Evolutionary conservation across 306 rosid genomes (phyloP).

Genomic region (Morella rubra): DNA sequence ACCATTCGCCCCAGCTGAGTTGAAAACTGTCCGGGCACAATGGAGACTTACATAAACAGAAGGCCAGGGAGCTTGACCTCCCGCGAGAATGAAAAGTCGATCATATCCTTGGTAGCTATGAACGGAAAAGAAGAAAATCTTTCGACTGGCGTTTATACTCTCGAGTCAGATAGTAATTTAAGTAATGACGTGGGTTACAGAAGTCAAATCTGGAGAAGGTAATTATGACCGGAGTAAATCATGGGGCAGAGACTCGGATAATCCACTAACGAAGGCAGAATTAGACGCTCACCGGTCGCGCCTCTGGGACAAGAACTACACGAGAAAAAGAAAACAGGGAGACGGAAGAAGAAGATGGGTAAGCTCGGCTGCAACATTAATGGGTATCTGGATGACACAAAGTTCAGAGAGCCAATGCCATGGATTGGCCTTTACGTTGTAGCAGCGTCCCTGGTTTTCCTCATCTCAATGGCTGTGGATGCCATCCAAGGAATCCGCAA

Average conservation of each 20-base stretch:
- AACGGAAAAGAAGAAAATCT: no score
- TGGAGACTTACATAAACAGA: no score
- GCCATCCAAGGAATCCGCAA: slow-evolving; percentile 51
- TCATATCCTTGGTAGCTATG: no score
- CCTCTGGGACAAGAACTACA: background rate
- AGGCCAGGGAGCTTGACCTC: no score
- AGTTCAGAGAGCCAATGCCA: slow-evolving; percentile 80
- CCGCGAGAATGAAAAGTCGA: no score
- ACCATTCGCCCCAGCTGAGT: no score
- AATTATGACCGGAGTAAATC: no score
- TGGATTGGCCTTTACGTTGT: slow-evolving; percentile 91
- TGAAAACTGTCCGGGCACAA: no score
- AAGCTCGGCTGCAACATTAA: slow-evolving; percentile 46
- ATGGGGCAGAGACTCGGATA: background rate
- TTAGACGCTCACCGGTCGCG: background rate
- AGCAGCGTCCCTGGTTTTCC: slow-evolving; percentile 63
- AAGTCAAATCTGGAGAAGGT: background rate
- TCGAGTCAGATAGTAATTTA: no score
- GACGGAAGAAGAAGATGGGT: slow-evolving; percentile 41
- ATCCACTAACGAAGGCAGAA: background rate
- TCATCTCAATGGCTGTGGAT: slow-evolving; percentile 62
- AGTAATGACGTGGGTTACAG: background rate
- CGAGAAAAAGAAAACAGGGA: background rate
- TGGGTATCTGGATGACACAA: slow-evolving; percentile 56
- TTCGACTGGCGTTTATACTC: no score